Evolutionary conservation across 129 eudicot genomes (phyloP).

Genomic region (Saussurea involucrata): DNA sequence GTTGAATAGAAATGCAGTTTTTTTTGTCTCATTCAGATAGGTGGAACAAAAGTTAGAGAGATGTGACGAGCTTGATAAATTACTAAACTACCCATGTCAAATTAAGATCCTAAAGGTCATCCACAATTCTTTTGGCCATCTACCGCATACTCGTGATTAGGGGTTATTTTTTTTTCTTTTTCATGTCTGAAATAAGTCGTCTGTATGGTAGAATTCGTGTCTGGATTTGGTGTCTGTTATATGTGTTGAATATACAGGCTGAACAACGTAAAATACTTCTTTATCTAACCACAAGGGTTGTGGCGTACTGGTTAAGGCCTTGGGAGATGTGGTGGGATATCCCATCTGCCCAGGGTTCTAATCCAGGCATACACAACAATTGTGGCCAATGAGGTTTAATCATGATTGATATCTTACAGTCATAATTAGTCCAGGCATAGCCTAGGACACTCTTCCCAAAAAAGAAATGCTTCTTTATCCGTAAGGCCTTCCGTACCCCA

Average conservation of each 20-base stretch:
- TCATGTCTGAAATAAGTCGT: not conserved
- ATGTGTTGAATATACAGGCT: not conserved
- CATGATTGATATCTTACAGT: no score
- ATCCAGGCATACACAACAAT: no score
- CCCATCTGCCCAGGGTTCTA: no score
- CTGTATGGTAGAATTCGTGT: not conserved
- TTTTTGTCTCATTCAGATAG: not conserved
- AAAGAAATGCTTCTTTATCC: no score
- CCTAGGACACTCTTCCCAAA: no score
- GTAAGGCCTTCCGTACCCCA: no score
- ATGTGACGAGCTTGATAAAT: not conserved
- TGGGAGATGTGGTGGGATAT: no score
- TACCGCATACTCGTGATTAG: not conserved
- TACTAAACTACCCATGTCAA: not conserved
- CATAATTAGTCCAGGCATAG: no score
- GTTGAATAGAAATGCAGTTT: not conserved
- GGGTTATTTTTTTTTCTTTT: not conserved
- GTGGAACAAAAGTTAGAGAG: not conserved
- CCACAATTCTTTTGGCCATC: not conserved
- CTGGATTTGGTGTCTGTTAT: not conserved
- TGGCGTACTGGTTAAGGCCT: no score
- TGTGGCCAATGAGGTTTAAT: no score
- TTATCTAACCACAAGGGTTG: no score
- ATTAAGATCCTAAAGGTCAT: not conserved
- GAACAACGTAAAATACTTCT: not conserved